Evolutionary conservation across 257 asterid species (phyloP).

Genomic region (Solanum piurae): DNA sequence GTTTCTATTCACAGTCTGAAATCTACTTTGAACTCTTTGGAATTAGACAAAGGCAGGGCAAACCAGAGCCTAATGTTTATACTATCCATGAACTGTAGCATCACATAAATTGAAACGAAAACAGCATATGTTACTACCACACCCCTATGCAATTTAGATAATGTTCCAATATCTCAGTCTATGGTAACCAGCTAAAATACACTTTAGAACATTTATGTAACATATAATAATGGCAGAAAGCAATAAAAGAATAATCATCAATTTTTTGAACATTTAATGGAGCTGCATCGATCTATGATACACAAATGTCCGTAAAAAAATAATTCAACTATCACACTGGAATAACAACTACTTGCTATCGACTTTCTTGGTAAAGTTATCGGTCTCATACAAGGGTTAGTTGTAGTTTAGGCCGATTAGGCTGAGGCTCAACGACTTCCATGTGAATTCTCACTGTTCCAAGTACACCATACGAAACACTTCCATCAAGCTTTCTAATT

Average conservation of each 20-base stretch:
- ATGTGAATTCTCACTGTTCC: constrained; percentile 71
- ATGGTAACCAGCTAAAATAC: neutral
- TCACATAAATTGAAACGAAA: neutral
- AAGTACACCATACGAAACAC: constrained; percentile 56
- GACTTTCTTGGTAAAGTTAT: neutral
- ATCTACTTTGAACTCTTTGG: too few species aligned
- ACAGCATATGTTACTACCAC: neutral
- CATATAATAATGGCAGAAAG: neutral
- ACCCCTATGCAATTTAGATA: neutral
- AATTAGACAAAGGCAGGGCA: too few species aligned
- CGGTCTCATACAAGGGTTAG: constrained; percentile 42
- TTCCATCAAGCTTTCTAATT: constrained; percentile 42
- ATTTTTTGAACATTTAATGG: neutral
- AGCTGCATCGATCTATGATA: neutral
- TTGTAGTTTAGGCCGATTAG: constrained; percentile 91
- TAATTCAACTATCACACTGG: neutral
- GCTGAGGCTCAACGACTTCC: constrained; percentile 94
- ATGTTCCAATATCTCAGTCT: neutral
- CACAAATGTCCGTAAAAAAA: neutral
- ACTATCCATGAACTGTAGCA: too few species aligned
- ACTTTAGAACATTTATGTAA: neutral
- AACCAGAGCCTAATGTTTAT: too few species aligned
- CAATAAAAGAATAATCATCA: neutral
- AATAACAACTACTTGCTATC: neutral
- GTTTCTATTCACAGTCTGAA: neutral